phyloP scores from a whole-genome alignment of 1,139 yeast species.

The Casaregolazyma suthepensis region DNA sequence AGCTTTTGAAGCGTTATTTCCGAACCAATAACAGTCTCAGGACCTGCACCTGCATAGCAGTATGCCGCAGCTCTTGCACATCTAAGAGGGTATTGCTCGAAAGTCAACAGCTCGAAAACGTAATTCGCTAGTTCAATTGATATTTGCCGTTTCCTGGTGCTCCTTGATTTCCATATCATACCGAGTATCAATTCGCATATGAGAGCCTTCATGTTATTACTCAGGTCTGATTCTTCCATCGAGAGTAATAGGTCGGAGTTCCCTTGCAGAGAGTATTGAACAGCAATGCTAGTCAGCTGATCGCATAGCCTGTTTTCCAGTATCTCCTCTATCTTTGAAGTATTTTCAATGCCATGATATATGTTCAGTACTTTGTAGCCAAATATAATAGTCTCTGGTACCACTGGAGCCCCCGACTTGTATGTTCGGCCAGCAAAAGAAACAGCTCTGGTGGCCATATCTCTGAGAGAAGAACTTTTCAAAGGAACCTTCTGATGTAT shows the following conservation, averaged over 20 bases:
- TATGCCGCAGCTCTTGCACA: slow-evolving; percentile 3
- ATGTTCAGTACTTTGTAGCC: background rate
- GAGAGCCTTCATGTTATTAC: background rate
- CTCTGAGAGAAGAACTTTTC: background rate
- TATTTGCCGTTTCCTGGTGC: background rate
- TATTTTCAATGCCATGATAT: background rate
- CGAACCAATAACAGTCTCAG: background rate
- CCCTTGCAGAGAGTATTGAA: background rate
- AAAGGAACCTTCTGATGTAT: background rate
- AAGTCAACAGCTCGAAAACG: background rate
- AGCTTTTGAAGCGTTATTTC: background rate
- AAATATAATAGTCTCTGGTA: background rate
- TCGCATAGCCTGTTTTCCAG: slow-evolving; percentile 1
- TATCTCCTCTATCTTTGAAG: background rate
- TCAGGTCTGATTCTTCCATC: background rate
- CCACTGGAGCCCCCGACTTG: background rate
- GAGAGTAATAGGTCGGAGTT: background rate
- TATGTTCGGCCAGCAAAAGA: background rate
- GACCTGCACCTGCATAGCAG: background rate
- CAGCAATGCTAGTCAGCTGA: background rate
- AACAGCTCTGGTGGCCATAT: background rate
- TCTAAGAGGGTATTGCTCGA: slow-evolving; percentile 1
- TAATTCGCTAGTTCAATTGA: background rate
- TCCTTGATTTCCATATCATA: slow-evolving; percentile 5
- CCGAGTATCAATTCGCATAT: slow-evolving; percentile 1